A percentile compares a stretch with the other conserved stretches of the same genome.
Conservation (phyloP, 2,329 filamentous ascomycete species). For the Claviceps lovelessii region DNA sequence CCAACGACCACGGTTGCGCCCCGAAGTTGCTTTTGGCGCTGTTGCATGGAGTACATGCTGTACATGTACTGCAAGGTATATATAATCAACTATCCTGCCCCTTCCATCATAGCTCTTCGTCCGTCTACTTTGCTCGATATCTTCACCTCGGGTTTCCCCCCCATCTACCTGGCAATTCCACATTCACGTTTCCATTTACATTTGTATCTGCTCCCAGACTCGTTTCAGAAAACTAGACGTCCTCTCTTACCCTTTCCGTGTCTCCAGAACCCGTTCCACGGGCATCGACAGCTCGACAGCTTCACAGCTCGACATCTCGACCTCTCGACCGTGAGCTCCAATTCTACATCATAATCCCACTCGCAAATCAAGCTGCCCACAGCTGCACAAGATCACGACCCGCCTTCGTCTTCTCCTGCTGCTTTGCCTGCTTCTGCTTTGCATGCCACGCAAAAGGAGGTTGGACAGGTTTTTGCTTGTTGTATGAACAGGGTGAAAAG, state of each 20-base stretch:
- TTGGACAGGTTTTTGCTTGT: neutral
- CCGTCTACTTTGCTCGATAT: neutral
- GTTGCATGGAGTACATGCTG: neutral
- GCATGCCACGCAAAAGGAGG: neutral
- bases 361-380: no score
- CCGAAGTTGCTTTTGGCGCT: neutral
- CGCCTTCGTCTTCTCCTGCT: no score
- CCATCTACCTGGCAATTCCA: neutral
- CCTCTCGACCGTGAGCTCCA: no score
- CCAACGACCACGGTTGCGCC: neutral
- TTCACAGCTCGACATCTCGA: neutral
- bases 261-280: neutral
- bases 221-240: no score
- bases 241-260: no score
- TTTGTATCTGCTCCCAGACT: no score
- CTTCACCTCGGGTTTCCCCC: neutral
- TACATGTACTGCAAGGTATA: neutral
- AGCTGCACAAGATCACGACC: no score
- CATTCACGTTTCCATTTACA: neutral
- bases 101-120: neutral
- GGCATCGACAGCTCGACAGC: neutral
- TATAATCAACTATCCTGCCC: slow-evolving; percentile 4
- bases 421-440: neutral
- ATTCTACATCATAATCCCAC: no score
- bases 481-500: neutral